phyloP scores from a whole-genome alignment of 768 basidiomycete species.

The Agaricus subrufescens region DNA sequence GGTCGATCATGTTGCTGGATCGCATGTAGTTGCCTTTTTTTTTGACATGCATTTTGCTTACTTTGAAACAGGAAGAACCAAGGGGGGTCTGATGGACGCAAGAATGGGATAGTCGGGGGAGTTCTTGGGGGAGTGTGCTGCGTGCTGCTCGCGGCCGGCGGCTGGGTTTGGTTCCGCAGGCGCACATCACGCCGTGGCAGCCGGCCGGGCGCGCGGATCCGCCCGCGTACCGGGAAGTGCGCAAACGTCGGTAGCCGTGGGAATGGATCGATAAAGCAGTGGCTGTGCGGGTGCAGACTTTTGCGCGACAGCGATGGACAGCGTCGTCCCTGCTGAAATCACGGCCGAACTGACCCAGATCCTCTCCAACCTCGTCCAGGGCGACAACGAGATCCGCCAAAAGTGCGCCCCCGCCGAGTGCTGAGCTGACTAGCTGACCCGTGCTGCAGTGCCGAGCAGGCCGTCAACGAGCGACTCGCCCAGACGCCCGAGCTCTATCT shows the following conservation, averaged over 20 bases:
- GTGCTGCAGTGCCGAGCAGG: slow-evolving; percentile 61
- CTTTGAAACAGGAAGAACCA: too few relatives aligned
- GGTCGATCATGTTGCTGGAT: too few relatives aligned
- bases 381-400: slow-evolving; percentile 77
- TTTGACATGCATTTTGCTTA: too few relatives aligned
- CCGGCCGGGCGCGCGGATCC: too few relatives aligned
- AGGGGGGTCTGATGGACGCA: too few relatives aligned
- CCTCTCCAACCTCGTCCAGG: slow-evolving; percentile 77
- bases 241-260: background rate
- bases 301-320: slow-evolving; percentile 30
- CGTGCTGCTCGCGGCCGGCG: too few relatives aligned
- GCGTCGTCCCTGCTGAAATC: slow-evolving; percentile 63
- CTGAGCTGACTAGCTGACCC: background rate
- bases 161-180: too few relatives aligned
- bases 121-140: too few relatives aligned
- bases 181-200: too few relatives aligned
- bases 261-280: background rate
- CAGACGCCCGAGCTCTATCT: slow-evolving; percentile 78
- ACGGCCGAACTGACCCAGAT: slow-evolving; percentile 77
- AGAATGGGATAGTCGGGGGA: too few relatives aligned
- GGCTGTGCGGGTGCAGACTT: background rate
- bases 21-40: too few relatives aligned
- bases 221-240: too few relatives aligned
- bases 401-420: slow-evolving; percentile 36
- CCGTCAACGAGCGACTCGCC: slow-evolving; percentile 74